A percentile compares a stretch with the other conserved stretches of the same genome.
Conservation (phyloP, 129 eudicot species). For the Saposhnikovia divaricata region DNA sequence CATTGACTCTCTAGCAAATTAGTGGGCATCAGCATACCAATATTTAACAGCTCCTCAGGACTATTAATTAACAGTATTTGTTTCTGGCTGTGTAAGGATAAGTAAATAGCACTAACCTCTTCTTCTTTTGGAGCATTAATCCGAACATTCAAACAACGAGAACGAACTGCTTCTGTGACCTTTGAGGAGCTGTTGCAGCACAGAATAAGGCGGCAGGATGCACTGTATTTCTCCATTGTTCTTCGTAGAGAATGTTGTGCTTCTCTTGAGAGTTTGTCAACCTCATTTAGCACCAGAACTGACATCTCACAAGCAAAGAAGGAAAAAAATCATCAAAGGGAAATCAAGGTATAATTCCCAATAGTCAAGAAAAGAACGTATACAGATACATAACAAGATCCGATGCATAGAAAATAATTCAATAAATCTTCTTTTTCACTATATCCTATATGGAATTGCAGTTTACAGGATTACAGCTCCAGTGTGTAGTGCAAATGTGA, state of each 20-base stretch:
- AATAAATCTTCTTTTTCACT: not conserved
- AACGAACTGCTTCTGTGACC: slow-evolving; percentile 96
- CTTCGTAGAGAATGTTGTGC: slow-evolving; percentile 92
- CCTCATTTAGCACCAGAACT: slow-evolving; percentile 93
- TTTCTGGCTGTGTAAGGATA: not conserved
- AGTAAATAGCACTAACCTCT: slow-evolving; percentile 39
- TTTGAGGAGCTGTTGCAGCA: slow-evolving; percentile 94
- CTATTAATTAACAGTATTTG: not conserved
- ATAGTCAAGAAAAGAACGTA: not conserved
- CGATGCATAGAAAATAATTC: not conserved
- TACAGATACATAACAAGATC: not conserved
- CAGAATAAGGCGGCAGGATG: slow-evolving; percentile 78
- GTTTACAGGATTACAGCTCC: not conserved
- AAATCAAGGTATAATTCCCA: not conserved
- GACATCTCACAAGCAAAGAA: slow-evolving; percentile 13
- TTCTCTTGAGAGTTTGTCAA: slow-evolving; percentile 94
- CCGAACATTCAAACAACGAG: slow-evolving; percentile 83
- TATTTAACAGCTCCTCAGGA: not conserved
- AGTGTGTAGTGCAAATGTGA: not conserved
- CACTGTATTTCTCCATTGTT: slow-evolving; percentile 96
- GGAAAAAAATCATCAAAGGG: slow-evolving; percentile 4
- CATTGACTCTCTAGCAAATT: not conserved
- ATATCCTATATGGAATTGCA: not conserved
- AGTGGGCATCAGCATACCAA: not conserved
- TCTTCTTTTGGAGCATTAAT: slow-evolving; percentile 74